These are phyloP conservation scores for Tylopilus sp. DNA, from an alignment of 768 basidiomycete species.

Conservation along the genomic window DNA sequence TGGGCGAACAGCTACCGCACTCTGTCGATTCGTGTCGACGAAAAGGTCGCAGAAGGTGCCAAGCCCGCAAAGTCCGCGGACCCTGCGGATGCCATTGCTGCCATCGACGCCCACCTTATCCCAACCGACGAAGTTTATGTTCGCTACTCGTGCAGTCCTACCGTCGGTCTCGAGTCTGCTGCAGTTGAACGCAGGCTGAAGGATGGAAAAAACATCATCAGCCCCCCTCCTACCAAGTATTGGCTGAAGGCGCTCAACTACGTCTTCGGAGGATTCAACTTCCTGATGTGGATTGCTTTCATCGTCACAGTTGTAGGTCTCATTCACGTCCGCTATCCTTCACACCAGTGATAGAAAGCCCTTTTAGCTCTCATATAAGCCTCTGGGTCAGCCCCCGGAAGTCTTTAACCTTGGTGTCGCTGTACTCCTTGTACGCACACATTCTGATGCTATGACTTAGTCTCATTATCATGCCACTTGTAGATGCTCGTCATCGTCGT, in stretches of 20 bases:
- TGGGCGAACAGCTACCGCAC: constrained; percentile 37
- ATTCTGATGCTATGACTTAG: too few species aligned
- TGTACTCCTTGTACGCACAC: constrained; percentile 40
- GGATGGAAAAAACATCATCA: constrained; percentile 47
- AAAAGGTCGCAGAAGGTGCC: constrained; percentile 18
- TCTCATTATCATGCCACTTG: constrained; percentile 11
- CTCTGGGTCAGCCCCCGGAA: constrained; percentile 42
- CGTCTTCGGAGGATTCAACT: constrained; percentile 57
- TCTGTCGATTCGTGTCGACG: constrained; percentile 43
- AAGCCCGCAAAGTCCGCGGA: constrained; percentile 25
- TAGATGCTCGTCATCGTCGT: constrained; percentile 42
- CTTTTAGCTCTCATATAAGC: constrained; percentile 49
- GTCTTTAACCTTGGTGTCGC: constrained; percentile 51
- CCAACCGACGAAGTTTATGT: constrained; percentile 39
- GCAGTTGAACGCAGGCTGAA: constrained; percentile 40
- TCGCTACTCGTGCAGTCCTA: constrained; percentile 41
- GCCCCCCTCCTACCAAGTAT: constrained; percentile 44
- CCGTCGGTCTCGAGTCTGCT: constrained; percentile 44
- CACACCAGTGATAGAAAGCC: constrained; percentile 10
- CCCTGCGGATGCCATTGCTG: constrained; percentile 38
- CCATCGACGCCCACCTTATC: constrained; percentile 49
- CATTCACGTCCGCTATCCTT: background rate
- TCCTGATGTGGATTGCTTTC: constrained; percentile 53
- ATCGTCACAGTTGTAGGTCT: constrained; percentile 42
- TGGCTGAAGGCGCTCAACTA: constrained; percentile 51